Base-by-base conservation (phyloP, 2,329 filamentous ascomycete genomes). In the Byssochlamys sp. region DNA sequence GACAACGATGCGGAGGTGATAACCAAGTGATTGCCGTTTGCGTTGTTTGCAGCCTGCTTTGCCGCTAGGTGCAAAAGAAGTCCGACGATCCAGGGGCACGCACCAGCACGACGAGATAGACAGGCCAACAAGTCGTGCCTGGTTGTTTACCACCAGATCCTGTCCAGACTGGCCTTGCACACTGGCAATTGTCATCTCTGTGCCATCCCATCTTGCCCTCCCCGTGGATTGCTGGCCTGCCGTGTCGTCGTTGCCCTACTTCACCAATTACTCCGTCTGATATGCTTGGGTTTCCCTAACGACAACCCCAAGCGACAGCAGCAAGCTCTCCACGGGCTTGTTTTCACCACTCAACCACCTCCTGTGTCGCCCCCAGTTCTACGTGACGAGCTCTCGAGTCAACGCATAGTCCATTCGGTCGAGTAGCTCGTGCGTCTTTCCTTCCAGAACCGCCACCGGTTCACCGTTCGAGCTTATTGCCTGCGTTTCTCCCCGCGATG, bases 401-500 rank as follows among this genome's bases (percentile, higher is more conserved):
- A 10, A 28, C 25, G 12, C 11, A 14, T 12, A 28, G 7, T 7
- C 27, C 6, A 7, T 26, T 51, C 12, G 27, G 3, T 51, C 39
- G 7, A 19, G 2, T 14, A 35, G 12, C 24, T 55, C 9, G 2
- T 27, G 35, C 10, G n/a, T 55, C 24, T 45, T 48, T 6, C 53
- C 33, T 55, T 28, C 35, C 33, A n/a, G 33, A 45, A 55, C 51
- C 55, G 53, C 48, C 25, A n/a, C 19, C 5, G 39, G 39, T 45
- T 45, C 39, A 55, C 33, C 45, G 50, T 52, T 55, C 35, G 19
- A 51, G 54, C 55, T 45, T 14, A 45, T 49, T 57, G 55, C 58
- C 62, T 61, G 64, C 60, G 60, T 58, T 60, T 57, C 61, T 62
- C 60, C 66, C 66, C 71, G 70, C 69, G 65, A 74, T 74, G 71